Evolutionary conservation across 2,329 filamentous ascomycete genomes (phyloP).

Genomic region (Hymenoscyphus fructigenus): DNA sequence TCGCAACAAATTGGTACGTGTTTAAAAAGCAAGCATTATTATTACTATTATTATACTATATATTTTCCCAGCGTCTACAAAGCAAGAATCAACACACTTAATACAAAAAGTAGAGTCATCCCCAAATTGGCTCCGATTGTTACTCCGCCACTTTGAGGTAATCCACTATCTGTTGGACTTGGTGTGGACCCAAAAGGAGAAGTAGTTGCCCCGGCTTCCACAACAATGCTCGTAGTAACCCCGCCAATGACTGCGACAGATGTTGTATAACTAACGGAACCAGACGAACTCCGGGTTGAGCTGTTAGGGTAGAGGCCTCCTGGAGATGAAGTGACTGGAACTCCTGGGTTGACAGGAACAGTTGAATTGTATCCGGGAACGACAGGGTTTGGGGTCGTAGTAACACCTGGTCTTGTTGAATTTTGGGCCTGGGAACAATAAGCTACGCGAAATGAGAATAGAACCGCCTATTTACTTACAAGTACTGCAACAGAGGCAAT

Average conservation of each 20-base stretch:
- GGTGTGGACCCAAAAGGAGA: neutral
- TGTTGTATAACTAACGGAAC: neutral
- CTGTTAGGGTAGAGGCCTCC: neutral
- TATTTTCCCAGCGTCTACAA: neutral
- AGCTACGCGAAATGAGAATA: neutral
- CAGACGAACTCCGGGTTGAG: neutral
- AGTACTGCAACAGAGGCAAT: neutral
- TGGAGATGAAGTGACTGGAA: too few species aligned
- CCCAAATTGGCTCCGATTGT: neutral
- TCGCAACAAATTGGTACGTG: too few species aligned
- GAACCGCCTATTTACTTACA: neutral
- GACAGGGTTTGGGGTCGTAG: too few species aligned
- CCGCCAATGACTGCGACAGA: conserved; percentile 3
- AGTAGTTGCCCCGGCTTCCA: neutral
- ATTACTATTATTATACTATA: too few species aligned
- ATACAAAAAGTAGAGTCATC: neutral
- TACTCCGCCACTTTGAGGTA: neutral
- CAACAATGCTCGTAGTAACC: neutral
- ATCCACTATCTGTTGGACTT: neutral
- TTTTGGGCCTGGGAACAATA: neutral
- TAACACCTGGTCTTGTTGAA: too few species aligned
- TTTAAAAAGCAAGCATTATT: too few species aligned
- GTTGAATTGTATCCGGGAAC: too few species aligned
- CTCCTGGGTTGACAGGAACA: neutral
- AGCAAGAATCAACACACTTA: neutral